phyloP scores from a whole-genome alignment of 228 moss, liverwort and hornwort genomes.

The Sphagnum fallax region DNA sequence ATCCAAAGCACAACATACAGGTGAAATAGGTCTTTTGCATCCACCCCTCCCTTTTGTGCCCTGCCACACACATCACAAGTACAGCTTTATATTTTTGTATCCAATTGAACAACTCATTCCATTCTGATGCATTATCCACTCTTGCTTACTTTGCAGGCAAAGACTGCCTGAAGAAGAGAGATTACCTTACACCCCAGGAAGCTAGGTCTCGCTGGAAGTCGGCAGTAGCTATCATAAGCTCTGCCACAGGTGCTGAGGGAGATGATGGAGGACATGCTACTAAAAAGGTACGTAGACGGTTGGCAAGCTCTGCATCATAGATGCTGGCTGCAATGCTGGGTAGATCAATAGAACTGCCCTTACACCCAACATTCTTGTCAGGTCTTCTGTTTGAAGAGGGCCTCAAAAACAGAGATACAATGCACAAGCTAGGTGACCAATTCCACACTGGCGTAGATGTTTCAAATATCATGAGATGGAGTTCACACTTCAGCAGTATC shows the following conservation, averaged over 20 bases:
- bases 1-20: conserved; percentile 95
- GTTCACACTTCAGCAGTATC: too few relatives aligned
- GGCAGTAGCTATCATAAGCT: conserved; percentile 79
- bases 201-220: conserved; percentile 79
- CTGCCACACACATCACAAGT: conserved; percentile 19
- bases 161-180: neutral
- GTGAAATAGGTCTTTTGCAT: conserved; percentile 87
- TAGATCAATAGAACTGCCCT: conserved; percentile 81
- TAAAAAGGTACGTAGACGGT: conserved; percentile 74
- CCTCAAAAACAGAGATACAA: too few relatives aligned
- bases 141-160: too few relatives aligned
- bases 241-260: conserved; percentile 77
- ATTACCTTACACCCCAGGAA: conserved; percentile 78
- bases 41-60: conserved; percentile 68
- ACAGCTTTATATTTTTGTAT: neutral
- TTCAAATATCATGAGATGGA: too few relatives aligned
- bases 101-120: too few relatives aligned
- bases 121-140: too few relatives aligned
- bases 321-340: conserved; percentile 84
- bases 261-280: conserved; percentile 91
- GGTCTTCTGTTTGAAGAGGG: neutral
- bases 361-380: neutral
- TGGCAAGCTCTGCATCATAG: conserved; percentile 75
- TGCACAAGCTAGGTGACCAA: too few relatives aligned
- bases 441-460: too few relatives aligned